Evolutionary conservation across 129 eudicot species (phyloP).

Genomic region (Cynara cardunculus): DNA sequence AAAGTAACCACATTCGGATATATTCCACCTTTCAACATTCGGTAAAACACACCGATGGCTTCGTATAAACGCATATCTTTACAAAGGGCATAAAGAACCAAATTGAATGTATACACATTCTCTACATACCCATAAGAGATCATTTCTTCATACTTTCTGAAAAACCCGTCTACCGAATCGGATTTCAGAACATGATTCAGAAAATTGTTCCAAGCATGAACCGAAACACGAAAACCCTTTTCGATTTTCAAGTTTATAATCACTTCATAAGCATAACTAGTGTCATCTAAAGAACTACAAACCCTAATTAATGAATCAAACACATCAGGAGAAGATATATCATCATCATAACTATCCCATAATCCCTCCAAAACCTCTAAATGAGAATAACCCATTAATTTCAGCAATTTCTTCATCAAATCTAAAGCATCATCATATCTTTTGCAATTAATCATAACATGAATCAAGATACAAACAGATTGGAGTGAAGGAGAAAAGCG

Average conservation of each 20-base stretch:
- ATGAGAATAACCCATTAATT: slow-evolving; percentile 41
- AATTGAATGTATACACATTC: slow-evolving; percentile 59
- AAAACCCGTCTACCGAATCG: slow-evolving; percentile 36
- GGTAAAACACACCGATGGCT: slow-evolving; percentile 48
- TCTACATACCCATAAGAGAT: slow-evolving; percentile 45
- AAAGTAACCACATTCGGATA: slow-evolving; percentile 57
- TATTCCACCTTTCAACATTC: slow-evolving; percentile 55
- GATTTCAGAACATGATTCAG: slow-evolving; percentile 46
- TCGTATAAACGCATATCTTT: slow-evolving; percentile 41
- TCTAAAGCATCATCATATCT: slow-evolving; percentile 49
- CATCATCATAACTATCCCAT: slow-evolving; percentile 25
- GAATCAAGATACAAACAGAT: slow-evolving; percentile 36
- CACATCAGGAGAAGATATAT: slow-evolving; percentile 21
- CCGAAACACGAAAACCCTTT: slow-evolving; percentile 42
- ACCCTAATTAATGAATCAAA: slow-evolving; percentile 70
- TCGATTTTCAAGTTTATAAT: slow-evolving; percentile 40
- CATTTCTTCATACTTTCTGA: slow-evolving; percentile 50
- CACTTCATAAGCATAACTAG: slow-evolving; percentile 51
- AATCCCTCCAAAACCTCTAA: slow-evolving; percentile 50
- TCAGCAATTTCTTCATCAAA: slow-evolving; percentile 41
- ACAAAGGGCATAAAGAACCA: slow-evolving; percentile 57
- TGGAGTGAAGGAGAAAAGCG: slow-evolving; percentile 27
- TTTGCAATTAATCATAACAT: slow-evolving; percentile 34
- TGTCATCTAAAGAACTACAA: slow-evolving; percentile 46
- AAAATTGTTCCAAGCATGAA: slow-evolving; percentile 77